Conservation (phyloP, 257 asterid species). For the Capsicum rhomboideum region DNA sequence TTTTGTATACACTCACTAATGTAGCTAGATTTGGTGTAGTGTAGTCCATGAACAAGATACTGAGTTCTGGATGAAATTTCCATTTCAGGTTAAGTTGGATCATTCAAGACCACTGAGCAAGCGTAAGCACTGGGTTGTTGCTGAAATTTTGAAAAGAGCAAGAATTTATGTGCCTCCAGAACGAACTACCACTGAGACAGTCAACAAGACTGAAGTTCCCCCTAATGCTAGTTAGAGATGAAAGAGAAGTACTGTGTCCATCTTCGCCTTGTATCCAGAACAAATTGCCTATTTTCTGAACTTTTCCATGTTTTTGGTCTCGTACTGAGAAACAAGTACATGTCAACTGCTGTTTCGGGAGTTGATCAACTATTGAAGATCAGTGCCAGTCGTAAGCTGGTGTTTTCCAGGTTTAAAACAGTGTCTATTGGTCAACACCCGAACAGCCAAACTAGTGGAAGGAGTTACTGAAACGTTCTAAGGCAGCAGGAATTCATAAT, state of each 20-base stretch:
- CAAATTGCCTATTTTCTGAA: neutral
- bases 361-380: neutral
- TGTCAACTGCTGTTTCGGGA: neutral
- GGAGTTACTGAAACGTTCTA: neutral
- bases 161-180: slow-evolving; percentile 46
- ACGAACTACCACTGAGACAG: neutral
- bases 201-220: slow-evolving; percentile 10
- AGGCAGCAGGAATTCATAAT: neutral
- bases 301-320: neutral
- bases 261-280: neutral
- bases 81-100: slow-evolving; percentile 65
- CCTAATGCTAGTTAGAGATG: slow-evolving; percentile 11
- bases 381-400: neutral
- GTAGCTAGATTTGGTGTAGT: neutral
- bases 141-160: slow-evolving; percentile 78
- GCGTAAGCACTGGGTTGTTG: slow-evolving; percentile 65
- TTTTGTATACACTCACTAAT: neutral
- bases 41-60: neutral
- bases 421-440: neutral
- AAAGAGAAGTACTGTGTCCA: neutral
- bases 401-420: neutral
- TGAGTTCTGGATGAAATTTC: neutral
- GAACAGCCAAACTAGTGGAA: neutral
- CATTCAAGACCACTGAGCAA: slow-evolving; percentile 89
- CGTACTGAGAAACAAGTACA: neutral